Conservation (phyloP, 164 flowering plant genomes). For the Liriodendron chinense region DNA sequence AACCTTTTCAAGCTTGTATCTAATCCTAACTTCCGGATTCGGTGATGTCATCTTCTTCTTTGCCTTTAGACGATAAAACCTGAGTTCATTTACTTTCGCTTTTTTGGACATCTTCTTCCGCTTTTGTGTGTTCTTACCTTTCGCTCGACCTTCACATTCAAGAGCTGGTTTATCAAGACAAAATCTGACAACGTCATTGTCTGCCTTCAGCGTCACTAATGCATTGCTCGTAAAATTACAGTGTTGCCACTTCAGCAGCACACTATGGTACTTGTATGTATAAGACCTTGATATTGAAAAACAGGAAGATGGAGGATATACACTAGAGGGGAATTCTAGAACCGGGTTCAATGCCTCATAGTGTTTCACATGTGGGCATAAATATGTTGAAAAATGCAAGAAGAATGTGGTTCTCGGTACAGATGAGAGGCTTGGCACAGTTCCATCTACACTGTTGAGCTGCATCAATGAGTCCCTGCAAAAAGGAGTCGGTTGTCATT, state of each 20-base stretch:
- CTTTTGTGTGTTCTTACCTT: constrained; percentile 31
- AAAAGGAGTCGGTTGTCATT: not conserved
- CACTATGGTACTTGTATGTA: constrained; percentile 10
- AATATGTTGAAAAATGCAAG: constrained; percentile 3
- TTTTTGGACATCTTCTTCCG: constrained; percentile 51
- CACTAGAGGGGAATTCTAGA: constrained; percentile 10
- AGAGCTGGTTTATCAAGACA: constrained; percentile 34
- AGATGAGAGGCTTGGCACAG: constrained; percentile 10
- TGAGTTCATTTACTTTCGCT: constrained; percentile 75
- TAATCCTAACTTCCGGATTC: constrained; percentile 87
- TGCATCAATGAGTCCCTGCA: constrained; percentile 32
- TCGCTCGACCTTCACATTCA: constrained; percentile 15
- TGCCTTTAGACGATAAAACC: constrained; percentile 71
- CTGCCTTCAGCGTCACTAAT: constrained; percentile 47
- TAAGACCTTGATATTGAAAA: constrained; percentile 13
- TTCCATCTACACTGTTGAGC: constrained; percentile 9
- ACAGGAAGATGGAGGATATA: constrained; percentile 7
- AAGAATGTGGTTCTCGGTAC: constrained; percentile 10
- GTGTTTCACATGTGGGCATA: constrained; percentile 13
- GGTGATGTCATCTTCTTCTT: constrained; percentile 90
- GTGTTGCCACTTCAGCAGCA: constrained; percentile 16
- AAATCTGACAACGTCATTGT: constrained; percentile 62
- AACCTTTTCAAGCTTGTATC: constrained; percentile 89
- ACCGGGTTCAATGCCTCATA: constrained; percentile 4
- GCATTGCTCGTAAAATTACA: constrained; percentile 40